These are phyloP conservation scores for Erythrophleum ivorense DNA, from an alignment of 331 rosid species.

Conservation along the genomic window DNA sequence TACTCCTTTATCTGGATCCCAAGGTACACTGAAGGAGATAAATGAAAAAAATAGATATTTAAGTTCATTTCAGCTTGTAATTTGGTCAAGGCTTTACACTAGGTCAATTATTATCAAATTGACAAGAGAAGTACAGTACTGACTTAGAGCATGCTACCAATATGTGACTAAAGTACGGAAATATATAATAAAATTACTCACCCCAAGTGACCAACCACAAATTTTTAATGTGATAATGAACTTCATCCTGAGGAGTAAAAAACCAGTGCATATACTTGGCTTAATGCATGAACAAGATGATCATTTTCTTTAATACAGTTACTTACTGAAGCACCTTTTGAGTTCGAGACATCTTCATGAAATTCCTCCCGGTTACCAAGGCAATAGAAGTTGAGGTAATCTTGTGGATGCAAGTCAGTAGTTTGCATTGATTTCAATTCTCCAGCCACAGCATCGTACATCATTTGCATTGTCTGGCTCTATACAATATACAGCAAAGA, in stretches of 20 bases:
- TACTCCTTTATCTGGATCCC: not conserved
- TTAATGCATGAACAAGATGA: slow-evolving; percentile 18
- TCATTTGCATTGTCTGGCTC: slow-evolving; percentile 84
- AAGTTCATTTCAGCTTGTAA: slow-evolving; percentile 11
- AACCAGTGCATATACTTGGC: slow-evolving; percentile 14
- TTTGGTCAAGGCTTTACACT: not conserved
- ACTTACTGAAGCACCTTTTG: slow-evolving; percentile 62
- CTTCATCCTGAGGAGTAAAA: not conserved
- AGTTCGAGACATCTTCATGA: slow-evolving; percentile 36
- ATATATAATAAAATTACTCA: not conserved
- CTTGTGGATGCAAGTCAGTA: slow-evolving; percentile 56
- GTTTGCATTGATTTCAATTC: slow-evolving; percentile 60
- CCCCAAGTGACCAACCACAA: not conserved
- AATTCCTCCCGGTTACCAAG: slow-evolving; percentile 78
- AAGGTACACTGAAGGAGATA: not conserved
- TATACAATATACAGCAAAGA: slow-evolving; percentile 43
- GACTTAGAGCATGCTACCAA: not conserved
- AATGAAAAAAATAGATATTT: not conserved
- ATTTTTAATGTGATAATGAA: not conserved
- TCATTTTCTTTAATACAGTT: not conserved
- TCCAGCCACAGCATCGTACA: slow-evolving; percentile 69
- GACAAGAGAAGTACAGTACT: not conserved
- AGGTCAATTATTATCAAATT: slow-evolving; percentile 1
- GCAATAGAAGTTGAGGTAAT: slow-evolving; percentile 91
- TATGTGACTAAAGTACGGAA: not conserved